These are phyloP conservation scores for Cercospora canescens DNA, from an alignment of 2,329 filamentous ascomycete species.

Conservation along the genomic window DNA sequence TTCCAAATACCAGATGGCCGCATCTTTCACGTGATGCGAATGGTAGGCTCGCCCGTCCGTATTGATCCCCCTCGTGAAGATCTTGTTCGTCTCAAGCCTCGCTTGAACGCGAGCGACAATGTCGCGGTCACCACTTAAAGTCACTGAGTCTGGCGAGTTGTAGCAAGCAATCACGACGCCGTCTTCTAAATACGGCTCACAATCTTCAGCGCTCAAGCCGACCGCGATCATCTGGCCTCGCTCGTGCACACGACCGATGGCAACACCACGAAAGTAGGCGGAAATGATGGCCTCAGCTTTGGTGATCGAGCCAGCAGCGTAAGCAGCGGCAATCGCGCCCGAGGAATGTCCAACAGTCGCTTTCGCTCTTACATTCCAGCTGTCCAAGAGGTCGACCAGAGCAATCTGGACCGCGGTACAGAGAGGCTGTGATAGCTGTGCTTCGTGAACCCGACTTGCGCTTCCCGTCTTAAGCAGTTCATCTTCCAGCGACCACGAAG, in stretches of 20 bases:
- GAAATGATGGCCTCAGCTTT: slow-evolving; percentile 13
- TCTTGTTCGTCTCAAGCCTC: slow-evolving; percentile 48
- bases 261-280: slow-evolving; percentile 21
- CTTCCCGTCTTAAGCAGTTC: slow-evolving; percentile 49
- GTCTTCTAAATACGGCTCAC: slow-evolving; percentile 4
- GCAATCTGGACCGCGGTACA: slow-evolving; percentile 20
- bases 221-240: slow-evolving; percentile 37
- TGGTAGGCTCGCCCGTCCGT: background rate
- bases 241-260: background rate
- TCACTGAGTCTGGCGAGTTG: slow-evolving; percentile 45
- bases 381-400: slow-evolving; percentile 7
- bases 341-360: slow-evolving; percentile 33
- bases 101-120: slow-evolving; percentile 20
- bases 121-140: slow-evolving; percentile 29
- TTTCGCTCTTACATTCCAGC: slow-evolving; percentile 12
- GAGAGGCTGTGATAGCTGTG: slow-evolving; percentile 11
- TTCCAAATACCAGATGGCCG: background rate
- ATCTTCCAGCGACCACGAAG: background rate
- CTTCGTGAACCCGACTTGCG: slow-evolving; percentile 41
- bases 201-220: slow-evolving; percentile 30
- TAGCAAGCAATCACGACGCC: slow-evolving; percentile 15
- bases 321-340: slow-evolving; percentile 38
- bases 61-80: slow-evolving; percentile 3
- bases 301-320: slow-evolving; percentile 27
- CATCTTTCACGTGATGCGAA: background rate